Evolutionary conservation across 495 filamentous ascomycete species (phyloP).

Genomic region (Xylaria telfairii): DNA sequence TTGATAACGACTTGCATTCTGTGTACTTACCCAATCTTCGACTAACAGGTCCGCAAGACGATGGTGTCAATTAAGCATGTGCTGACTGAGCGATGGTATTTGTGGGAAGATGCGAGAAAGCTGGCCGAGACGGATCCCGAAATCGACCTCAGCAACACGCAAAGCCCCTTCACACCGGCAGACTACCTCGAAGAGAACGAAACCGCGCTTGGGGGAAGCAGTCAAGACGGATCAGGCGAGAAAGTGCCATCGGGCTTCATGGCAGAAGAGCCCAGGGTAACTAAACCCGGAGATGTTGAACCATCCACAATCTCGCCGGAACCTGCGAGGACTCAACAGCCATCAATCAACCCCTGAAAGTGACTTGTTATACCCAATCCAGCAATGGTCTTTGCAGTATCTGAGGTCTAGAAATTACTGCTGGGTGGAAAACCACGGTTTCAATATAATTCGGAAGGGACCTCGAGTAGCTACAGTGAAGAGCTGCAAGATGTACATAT

Average conservation of each 20-base stretch:
- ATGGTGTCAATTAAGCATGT: constrained; percentile 80
- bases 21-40: constrained; percentile 9
- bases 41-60: constrained; percentile 68
- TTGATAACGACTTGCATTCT: not conserved
- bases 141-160: constrained; percentile 60
- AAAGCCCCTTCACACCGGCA: constrained; percentile 54
- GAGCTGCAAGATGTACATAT: constrained; percentile 36
- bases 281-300: constrained; percentile 28
- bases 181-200: constrained; percentile 45
- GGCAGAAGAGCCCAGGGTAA: constrained; percentile 24
- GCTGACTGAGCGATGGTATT: constrained; percentile 86
- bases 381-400: not conserved
- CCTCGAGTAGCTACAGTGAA: constrained; percentile 22
- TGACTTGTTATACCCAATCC: not conserved
- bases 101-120: constrained; percentile 82
- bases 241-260: constrained; percentile 9
- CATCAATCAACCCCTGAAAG: constrained; percentile 32
- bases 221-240: not conserved
- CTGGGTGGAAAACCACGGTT: not conserved
- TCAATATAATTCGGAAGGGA: constrained; percentile 7
- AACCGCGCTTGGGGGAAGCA: constrained; percentile 15
- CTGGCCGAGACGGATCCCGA: constrained; percentile 72
- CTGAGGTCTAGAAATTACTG: not conserved
- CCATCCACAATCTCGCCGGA: constrained; percentile 34
- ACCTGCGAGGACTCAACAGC: constrained; percentile 28